phyloP scores from a whole-genome alignment of 768 basidiomycete genomes.

The Hericium rajendrae region DNA sequence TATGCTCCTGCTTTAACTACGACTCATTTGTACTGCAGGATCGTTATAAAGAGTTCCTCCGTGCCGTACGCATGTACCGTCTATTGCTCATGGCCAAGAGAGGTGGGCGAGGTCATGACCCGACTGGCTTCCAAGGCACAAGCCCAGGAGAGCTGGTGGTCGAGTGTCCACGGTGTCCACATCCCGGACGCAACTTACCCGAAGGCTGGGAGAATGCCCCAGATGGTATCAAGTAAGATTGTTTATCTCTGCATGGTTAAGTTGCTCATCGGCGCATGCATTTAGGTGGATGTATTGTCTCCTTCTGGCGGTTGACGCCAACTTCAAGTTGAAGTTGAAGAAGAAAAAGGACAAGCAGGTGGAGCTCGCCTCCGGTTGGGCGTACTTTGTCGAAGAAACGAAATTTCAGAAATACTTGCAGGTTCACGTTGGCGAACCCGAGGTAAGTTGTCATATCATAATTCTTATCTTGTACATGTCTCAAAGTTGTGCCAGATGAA shows the following conservation, averaged over 20 bases:
- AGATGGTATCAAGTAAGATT: neutral
- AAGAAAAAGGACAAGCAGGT: neutral
- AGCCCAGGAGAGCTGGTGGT: neutral
- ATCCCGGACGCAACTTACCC: slow-evolving; percentile 2
- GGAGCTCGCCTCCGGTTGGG: neutral
- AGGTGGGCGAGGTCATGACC: slow-evolving; percentile 2
- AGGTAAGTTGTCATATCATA: neutral
- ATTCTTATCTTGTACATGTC: neutral
- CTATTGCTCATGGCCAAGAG: neutral
- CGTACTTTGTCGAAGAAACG: neutral
- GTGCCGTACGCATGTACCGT: neutral
- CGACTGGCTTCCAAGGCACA: slow-evolving; percentile 1
- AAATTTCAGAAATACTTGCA: neutral
- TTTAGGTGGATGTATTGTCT: slow-evolving; percentile 1
- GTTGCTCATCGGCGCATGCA: neutral
- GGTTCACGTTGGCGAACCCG: neutral
- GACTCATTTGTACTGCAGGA: neutral
- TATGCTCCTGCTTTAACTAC: neutral
- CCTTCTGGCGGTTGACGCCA: slow-evolving; percentile 1
- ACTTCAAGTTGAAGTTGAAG: slow-evolving; percentile 3
- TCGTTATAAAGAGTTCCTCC: slow-evolving; percentile 1
- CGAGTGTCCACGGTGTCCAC: slow-evolving; percentile 6
- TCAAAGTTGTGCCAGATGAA: neutral
- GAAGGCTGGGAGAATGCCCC: slow-evolving; percentile 1
- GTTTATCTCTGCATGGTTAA: neutral